These are phyloP conservation scores for Micractinium conductrix DNA, from an alignment of 139 green algal genomes.

Conservation along the genomic window DNA sequence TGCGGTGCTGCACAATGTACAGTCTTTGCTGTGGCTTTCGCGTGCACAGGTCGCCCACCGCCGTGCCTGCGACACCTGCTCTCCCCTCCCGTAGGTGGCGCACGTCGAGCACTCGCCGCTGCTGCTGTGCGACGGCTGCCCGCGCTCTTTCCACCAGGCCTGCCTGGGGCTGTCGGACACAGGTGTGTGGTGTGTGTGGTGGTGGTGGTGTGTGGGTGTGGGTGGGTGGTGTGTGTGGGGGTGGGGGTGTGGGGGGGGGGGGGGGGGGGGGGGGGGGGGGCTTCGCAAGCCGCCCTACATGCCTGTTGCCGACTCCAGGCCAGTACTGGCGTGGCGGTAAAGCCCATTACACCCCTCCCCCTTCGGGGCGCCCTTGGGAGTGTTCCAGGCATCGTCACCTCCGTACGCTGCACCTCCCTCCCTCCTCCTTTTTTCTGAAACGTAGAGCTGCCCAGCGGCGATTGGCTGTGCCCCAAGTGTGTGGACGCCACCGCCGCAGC, in stretches of 20 bases:
- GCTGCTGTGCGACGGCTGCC: slow-evolving; percentile 64
- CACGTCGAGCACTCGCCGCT: slow-evolving; percentile 51
- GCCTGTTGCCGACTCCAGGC: no score
- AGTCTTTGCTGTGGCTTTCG: background rate
- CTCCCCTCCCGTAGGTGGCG: slow-evolving; percentile 43
- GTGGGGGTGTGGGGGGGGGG: no score
- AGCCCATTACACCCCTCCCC: no score
- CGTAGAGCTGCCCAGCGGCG: slow-evolving; percentile 53
- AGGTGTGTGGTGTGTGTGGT: no score
- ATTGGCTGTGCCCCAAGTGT: slow-evolving; percentile 64
- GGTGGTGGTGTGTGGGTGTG: no score
- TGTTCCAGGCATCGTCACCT: no score
- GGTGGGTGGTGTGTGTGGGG: no score
- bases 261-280: no score
- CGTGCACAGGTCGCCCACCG: background rate
- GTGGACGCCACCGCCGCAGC: slow-evolving; percentile 40
- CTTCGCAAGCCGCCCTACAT: slow-evolving; percentile 22
- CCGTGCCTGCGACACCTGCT: background rate
- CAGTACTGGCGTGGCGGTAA: no score
- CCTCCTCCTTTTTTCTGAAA: no score
- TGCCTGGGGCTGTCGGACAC: slow-evolving; percentile 64
- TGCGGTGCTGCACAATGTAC: background rate
- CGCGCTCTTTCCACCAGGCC: slow-evolving; percentile 56
- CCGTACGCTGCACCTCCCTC: no score
- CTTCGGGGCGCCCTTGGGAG: no score